A percentile compares a stretch with the other conserved stretches of the same genome.
Evolutionary conservation across 176 grass and related monocot species (phyloP).

Genomic region (Musa troglodytarum): DNA sequence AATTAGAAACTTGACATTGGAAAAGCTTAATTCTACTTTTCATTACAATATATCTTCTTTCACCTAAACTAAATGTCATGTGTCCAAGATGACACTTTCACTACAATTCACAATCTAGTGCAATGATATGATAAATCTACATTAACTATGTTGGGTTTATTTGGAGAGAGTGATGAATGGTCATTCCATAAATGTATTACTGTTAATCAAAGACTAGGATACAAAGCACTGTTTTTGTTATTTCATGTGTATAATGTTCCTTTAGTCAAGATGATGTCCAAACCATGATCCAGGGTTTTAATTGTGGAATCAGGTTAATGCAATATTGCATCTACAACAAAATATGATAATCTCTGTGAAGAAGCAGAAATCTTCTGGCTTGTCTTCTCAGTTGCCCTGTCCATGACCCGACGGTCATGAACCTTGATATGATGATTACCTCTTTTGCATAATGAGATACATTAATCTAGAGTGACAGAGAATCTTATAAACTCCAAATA

Average conservation of each 20-base stretch:
- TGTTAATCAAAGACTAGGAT: too few species aligned
- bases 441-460: neutral
- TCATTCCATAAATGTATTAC: too few species aligned
- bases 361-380: neutral
- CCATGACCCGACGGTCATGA: too few species aligned
- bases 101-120: neutral
- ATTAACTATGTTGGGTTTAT: too few species aligned
- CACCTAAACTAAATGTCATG: neutral
- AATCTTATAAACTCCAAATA: too few species aligned
- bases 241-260: neutral
- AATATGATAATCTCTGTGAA: neutral
- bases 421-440: neutral
- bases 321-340: neutral
- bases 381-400: neutral
- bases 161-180: too few species aligned
- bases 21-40: too few species aligned
- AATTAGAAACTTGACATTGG: too few species aligned
- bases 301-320: neutral
- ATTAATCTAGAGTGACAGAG: neutral
- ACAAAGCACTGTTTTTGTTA: neutral
- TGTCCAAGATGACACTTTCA: neutral
- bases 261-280: neutral
- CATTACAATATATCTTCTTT: neutral
- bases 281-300: too few species aligned
- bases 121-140: neutral